A percentile compares a stretch with the other conserved stretches of the same genome.
phyloP scores from a whole-genome alignment of 805 yeast species.

The Blastobotrys muscicola region DNA sequence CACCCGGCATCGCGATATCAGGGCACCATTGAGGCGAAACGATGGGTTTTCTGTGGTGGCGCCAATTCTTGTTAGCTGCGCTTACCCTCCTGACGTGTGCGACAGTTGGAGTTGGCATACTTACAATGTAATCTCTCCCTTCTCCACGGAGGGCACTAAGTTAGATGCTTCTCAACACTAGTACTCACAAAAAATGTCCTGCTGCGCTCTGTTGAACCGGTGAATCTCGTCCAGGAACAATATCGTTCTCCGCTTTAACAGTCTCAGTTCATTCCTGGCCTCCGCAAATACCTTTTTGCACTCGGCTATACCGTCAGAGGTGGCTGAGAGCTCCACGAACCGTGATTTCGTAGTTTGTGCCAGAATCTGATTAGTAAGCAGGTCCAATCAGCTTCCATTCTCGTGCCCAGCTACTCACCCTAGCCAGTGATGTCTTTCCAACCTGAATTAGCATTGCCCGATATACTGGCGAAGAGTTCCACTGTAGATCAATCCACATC shows the following conservation, averaged over 20 bases:
- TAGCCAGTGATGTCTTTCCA: slow-evolving; percentile 77
- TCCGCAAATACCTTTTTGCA: slow-evolving; percentile 52
- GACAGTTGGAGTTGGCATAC: background rate
- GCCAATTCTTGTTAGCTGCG: slow-evolving; percentile 48
- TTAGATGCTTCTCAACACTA: slow-evolving; percentile 24
- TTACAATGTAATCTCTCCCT: slow-evolving; percentile 59
- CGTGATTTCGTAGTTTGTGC: slow-evolving; percentile 37
- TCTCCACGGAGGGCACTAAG: slow-evolving; percentile 73
- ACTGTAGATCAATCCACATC: too few relatives aligned
- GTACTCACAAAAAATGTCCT: slow-evolving; percentile 38
- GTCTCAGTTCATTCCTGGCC: slow-evolving; percentile 35
- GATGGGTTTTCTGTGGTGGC: slow-evolving; percentile 98
- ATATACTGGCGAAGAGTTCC: too few relatives aligned
- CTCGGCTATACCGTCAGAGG: slow-evolving; percentile 59
- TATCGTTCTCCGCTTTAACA: slow-evolving; percentile 48
- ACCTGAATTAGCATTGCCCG: slow-evolving; percentile 20
- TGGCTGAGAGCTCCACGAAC: slow-evolving; percentile 79
- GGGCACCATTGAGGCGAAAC: slow-evolving; percentile 69
- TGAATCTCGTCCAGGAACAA: slow-evolving; percentile 91
- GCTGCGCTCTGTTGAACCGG: slow-evolving; percentile 76
- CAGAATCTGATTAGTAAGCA: slow-evolving; percentile 35
- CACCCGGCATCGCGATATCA: slow-evolving; percentile 75
- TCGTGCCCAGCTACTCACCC: too few relatives aligned
- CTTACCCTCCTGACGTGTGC: background rate
- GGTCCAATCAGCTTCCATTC: too few relatives aligned